Evolutionary conservation across 352 stramenopile species (phyloP).

Genomic region (Phytophthora sp.): DNA sequence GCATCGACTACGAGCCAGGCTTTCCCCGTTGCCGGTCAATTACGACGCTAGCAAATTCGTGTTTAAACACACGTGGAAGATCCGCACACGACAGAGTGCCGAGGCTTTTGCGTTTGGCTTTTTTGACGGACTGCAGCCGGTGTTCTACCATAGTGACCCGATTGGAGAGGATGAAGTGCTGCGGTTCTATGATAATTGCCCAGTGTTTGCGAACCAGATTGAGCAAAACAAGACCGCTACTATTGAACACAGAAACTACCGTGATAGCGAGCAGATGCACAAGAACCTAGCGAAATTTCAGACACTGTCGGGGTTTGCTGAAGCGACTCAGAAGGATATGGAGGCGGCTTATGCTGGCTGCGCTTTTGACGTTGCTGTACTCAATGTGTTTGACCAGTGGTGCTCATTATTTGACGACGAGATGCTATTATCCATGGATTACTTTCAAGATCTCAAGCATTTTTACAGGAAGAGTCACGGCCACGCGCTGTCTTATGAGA

Average conservation of each 20-base stretch:
- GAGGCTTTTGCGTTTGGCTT: constrained; percentile 79
- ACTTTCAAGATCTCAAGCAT: constrained; percentile 87
- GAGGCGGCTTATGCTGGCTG: constrained; percentile 82
- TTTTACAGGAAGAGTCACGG: constrained; percentile 89
- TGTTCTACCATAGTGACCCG: constrained; percentile 57
- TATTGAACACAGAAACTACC: constrained; percentile 62
- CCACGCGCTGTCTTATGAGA: constrained; percentile 71
- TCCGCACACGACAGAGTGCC: constrained; percentile 79
- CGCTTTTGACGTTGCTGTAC: constrained; percentile 80
- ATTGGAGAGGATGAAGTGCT: constrained; percentile 67
- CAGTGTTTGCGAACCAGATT: constrained; percentile 58
- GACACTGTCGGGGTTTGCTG: constrained; percentile 16
- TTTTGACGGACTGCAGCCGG: constrained; percentile 62
- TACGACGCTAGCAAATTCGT: constrained; percentile 49
- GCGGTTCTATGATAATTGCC: constrained; percentile 88
- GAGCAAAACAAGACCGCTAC: constrained; percentile 70
- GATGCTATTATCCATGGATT: constrained; percentile 82
- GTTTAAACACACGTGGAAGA: constrained; percentile 86
- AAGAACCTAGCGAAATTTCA: constrained; percentile 58
- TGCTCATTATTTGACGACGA: constrained; percentile 70
- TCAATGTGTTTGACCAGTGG: constrained; percentile 55
- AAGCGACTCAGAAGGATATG: constrained; percentile 58
- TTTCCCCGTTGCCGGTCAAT: constrained; percentile 26
- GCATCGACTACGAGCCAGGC: constrained; percentile 52
- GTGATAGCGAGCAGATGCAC: constrained; percentile 54